These are phyloP conservation scores for Trifolium fragiferum DNA, from an alignment of 306 rosid species.

Conservation along the genomic window DNA sequence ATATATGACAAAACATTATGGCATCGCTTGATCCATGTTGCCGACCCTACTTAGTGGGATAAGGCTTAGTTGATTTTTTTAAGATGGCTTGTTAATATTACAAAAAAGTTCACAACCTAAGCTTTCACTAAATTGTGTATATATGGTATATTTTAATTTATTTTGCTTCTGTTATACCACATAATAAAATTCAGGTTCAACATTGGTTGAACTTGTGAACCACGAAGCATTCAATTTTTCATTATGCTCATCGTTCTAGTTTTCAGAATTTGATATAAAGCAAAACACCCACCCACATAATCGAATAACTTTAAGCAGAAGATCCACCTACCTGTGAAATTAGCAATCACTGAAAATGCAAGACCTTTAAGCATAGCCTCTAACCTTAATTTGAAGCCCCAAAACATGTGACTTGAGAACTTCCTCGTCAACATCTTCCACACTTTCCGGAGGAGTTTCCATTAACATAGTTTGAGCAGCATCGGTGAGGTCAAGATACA, in stretches of 20 bases:
- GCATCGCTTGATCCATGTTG: background rate
- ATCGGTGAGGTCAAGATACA: slow-evolving; percentile 87
- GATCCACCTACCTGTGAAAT: slow-evolving; percentile 1
- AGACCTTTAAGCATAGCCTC: slow-evolving; percentile 36
- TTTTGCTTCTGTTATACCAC: background rate
- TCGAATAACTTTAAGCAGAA: background rate
- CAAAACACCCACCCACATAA: background rate
- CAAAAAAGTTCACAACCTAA: background rate
- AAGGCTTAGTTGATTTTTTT: background rate
- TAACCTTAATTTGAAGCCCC: slow-evolving; percentile 74
- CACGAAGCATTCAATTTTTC: slow-evolving; percentile 8
- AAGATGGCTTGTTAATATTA: background rate
- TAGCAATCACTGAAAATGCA: slow-evolving; percentile 16
- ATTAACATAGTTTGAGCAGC: slow-evolving; percentile 80
- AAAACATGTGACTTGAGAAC: slow-evolving; percentile 83
- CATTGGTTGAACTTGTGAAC: slow-evolving; percentile 5
- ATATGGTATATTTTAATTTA: background rate
- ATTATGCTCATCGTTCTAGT: background rate
- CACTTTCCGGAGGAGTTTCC: slow-evolving; percentile 69
- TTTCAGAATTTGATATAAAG: slow-evolving; percentile 18
- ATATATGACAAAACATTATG: no score
- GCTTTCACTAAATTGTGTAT: background rate
- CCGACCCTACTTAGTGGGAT: background rate
- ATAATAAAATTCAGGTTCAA: slow-evolving; percentile 24
- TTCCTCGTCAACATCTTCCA: slow-evolving; percentile 66